phyloP scores from a whole-genome alignment of 768 basidiomycete genomes.

The Boletus bicolor region DNA sequence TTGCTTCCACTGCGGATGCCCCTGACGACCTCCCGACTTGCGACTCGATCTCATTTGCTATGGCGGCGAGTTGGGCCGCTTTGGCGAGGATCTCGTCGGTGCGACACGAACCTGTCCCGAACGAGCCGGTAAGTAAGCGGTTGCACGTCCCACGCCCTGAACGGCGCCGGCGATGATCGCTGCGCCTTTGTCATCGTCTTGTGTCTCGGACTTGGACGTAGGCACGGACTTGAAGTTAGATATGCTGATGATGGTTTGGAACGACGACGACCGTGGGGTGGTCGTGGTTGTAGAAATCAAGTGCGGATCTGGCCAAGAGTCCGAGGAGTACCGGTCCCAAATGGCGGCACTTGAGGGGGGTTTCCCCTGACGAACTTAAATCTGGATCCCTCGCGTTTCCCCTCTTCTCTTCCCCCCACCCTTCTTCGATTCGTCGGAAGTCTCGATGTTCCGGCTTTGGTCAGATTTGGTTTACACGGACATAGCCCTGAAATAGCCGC shows the following conservation, averaged over 20 bases:
- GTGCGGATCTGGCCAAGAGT: constrained; percentile 1
- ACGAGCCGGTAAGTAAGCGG: background rate
- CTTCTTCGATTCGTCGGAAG: background rate
- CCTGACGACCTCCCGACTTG: background rate
- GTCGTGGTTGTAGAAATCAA: background rate
- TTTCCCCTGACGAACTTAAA: background rate
- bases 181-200: background rate
- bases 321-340: background rate
- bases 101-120: background rate
- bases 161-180: background rate
- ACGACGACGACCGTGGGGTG: background rate
- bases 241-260: background rate
- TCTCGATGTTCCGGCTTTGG: background rate
- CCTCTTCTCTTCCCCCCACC: background rate
- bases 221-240: background rate
- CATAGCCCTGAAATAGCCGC: background rate
- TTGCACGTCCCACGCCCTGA: background rate
- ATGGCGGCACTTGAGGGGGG: background rate
- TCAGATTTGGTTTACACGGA: background rate
- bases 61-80: background rate
- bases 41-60: background rate
- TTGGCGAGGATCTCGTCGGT: background rate
- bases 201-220: background rate
- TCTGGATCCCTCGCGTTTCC: background rate
- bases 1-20: background rate